These are phyloP conservation scores for Epithele typhae DNA, from an alignment of 768 basidiomycete genomes.

Conservation along the genomic window DNA sequence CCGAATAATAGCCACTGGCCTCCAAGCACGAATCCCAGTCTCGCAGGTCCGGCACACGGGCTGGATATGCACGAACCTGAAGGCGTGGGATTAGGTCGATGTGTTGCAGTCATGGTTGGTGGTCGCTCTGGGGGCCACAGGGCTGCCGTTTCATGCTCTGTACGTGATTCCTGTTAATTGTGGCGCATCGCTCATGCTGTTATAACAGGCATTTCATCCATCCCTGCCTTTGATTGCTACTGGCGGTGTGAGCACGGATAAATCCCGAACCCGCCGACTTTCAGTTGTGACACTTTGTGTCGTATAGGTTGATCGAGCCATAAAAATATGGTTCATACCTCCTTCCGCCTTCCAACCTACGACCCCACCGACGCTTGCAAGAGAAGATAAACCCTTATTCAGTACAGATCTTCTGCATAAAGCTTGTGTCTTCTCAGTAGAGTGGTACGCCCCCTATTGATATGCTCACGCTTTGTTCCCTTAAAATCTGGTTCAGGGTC, in stretches of 20 bases:
- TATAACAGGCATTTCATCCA: conserved; percentile 61
- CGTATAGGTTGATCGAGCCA: conserved; percentile 59
- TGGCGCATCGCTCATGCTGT: not conserved
- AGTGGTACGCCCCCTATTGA: conserved; percentile 42
- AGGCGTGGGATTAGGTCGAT: conserved; percentile 55
- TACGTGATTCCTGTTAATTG: conserved; percentile 29
- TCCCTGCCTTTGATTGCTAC: conserved; percentile 65
- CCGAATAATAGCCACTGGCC: conserved; percentile 59
- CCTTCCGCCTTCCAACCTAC: conserved; percentile 30
- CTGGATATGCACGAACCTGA: conserved; percentile 55
- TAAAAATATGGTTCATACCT: conserved; percentile 73
- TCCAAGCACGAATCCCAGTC: conserved; percentile 43
- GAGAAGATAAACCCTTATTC: conserved; percentile 77
- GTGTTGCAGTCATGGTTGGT: conserved; percentile 62
- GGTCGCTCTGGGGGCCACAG: conserved; percentile 71
- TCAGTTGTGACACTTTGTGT: not conserved
- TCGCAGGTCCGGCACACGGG: conserved; percentile 68
- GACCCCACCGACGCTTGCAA: conserved; percentile 20
- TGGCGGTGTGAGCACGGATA: conserved; percentile 63
- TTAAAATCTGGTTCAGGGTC: conserved; percentile 50
- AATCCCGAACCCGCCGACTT: too few species aligned
- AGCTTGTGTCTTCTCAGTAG: conserved; percentile 57
- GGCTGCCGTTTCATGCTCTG: conserved; percentile 65
- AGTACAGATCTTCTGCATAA: conserved; percentile 63
- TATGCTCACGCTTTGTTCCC: not conserved